A percentile compares a stretch with the other conserved stretches of the same genome.
phyloP scores from a whole-genome alignment of 257 asterid genomes.

The Eustoma russellianum region DNA sequence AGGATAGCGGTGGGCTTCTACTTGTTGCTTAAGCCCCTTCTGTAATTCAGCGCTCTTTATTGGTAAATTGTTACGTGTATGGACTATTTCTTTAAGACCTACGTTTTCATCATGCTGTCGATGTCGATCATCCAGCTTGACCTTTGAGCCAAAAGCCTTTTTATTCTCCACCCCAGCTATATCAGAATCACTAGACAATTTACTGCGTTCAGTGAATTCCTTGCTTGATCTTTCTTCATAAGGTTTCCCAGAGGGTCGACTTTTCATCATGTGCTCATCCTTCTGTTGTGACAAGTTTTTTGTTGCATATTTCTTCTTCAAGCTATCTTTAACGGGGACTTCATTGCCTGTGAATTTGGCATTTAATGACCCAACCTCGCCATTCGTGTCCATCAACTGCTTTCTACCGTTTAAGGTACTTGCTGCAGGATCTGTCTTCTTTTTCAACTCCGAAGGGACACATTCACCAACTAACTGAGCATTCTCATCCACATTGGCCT shows the following conservation, averaged over 20 bases:
- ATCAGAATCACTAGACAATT: not conserved
- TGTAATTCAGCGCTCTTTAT: not conserved
- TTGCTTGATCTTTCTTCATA: not conserved
- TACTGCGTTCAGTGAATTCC: not conserved
- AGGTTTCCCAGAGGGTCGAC: constrained; percentile 8
- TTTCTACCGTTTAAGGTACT: not conserved
- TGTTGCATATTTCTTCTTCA: constrained; percentile 8
- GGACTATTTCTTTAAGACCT: not conserved
- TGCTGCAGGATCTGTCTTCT: not conserved
- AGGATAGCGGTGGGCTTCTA: constrained; percentile 10
- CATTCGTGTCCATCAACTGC: not conserved
- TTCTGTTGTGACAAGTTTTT: constrained; percentile 5
- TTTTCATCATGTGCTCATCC: constrained; percentile 11
- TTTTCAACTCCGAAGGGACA: not conserved
- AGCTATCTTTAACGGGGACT: not conserved
- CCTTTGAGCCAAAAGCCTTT: not conserved
- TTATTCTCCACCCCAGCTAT: constrained; percentile 5
- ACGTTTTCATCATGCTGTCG: not conserved
- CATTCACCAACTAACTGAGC: constrained; percentile 4
- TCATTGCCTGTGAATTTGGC: not conserved
- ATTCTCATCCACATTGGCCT: not conserved
- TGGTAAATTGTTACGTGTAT: not conserved
- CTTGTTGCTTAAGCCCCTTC: constrained; percentile 2
- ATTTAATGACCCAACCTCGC: not conserved
- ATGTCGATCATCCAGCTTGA: not conserved